Evolutionary conservation across 306 rosid genomes (phyloP).

Genomic region (Boehmeria nivea): DNA sequence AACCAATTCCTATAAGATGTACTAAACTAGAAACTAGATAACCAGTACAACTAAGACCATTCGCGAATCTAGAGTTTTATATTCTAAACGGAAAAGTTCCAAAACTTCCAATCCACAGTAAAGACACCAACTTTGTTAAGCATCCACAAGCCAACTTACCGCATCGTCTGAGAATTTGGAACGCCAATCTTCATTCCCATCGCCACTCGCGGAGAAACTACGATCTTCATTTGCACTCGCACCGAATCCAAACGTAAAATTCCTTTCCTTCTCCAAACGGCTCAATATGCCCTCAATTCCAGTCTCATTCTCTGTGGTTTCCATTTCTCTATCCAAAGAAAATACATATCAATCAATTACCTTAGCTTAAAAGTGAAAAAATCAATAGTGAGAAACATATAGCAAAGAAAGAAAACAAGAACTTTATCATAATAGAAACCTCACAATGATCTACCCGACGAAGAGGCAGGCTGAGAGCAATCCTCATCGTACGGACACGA

Average conservation of each 20-base stretch:
- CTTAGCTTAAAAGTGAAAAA: neutral
- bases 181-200: constrained; percentile 29
- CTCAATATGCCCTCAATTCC: constrained; percentile 85
- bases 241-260: constrained; percentile 31
- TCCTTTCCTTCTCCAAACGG: constrained; percentile 74
- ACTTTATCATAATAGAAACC: constrained; percentile 31
- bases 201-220: constrained; percentile 4
- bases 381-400: neutral
- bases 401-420: neutral
- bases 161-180: constrained; percentile 29
- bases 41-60: no score
- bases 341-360: neutral
- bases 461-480: constrained; percentile 28
- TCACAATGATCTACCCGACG: constrained; percentile 54
- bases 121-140: neutral
- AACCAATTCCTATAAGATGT: no score
- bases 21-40: no score
- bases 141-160: constrained; percentile 36
- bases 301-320: constrained; percentile 33
- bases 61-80: no score
- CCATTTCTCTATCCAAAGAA: constrained; percentile 38
- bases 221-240: constrained; percentile 33
- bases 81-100: no score
- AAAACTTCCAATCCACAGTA: neutral
- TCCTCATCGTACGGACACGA: constrained; percentile 5